Evolutionary conservation across 495 filamentous ascomycete species (phyloP), one percentile per base, ranked within the genome.

Genomic region (Podospora comata): DNA sequence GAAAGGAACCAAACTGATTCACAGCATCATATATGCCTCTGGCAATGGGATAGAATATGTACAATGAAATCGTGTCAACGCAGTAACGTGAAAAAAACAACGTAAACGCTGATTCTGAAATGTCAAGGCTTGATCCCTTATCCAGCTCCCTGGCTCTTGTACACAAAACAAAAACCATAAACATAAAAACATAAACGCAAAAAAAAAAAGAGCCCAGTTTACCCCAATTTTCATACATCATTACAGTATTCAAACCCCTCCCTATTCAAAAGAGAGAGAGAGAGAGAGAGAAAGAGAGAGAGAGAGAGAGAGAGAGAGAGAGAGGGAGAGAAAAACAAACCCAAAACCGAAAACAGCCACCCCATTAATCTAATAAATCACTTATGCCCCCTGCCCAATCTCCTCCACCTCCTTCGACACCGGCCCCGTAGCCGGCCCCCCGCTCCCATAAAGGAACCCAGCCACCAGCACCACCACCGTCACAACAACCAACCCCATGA

Each of bases 401-500:
- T 48, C 39, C 39, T 13, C 39, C 13, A 48, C 39, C 9, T 48
- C 39, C 39, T 48, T 48, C 39, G 30, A 32, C 4, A 32, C 9
- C 39, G 15, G 39, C 39, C 7, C 39, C 15, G 39, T 16, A 13
- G 2, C 9, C 7, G 39, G 39, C 39, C 39, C 39, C 39, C 60
- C 67, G n/a, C 67, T 65, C 3, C 70, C 57, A 19, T 71, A 77
- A 26, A 75, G 48, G 58, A 72, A 69, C 18, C 71, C 75, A 0
- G 65, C 72, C 16, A 69, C 68, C 48, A 94, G 67, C 74, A 93
- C 82, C 68, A 92, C 73, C 20, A 86, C 75, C 34, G 87, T 69
- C 16, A 90, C 64, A 19, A 86, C 77, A 9, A 80, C 79, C 30
- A 77, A 34, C 39, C 80, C 89, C 64, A 92, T 82, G 61, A 92